Conservation (phyloP, 176 grass and related monocot species). For the Paspalum notatum region DNA sequence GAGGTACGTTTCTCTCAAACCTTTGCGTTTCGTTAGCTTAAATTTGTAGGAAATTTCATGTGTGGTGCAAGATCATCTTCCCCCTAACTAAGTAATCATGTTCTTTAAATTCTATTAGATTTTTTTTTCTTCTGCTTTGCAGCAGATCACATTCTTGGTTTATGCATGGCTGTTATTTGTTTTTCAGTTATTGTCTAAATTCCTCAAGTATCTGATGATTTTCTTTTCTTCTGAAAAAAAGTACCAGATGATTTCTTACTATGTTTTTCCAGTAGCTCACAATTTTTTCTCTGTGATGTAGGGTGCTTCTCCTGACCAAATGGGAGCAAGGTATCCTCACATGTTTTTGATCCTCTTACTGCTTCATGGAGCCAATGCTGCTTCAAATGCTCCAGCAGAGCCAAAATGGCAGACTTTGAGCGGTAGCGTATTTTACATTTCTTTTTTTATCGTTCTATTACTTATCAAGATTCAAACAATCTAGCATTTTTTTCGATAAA, state of each 20-base stretch:
- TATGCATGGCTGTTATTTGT: constrained; percentile 18
- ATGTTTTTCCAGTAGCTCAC: constrained; percentile 20
- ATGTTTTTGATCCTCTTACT: constrained; percentile 60
- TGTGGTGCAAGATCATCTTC: constrained; percentile 1
- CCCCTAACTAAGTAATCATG: background rate
- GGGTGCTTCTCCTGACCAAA: constrained; percentile 66
- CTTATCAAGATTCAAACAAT: constrained; percentile 18
- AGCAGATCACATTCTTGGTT: background rate
- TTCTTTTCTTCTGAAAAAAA: background rate
- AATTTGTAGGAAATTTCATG: constrained; percentile 30
- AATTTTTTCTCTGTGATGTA: constrained; percentile 24
- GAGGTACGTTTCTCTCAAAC: constrained; percentile 36
- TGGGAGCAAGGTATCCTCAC: constrained; percentile 62
- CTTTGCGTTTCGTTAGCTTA: background rate
- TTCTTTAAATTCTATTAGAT: background rate
- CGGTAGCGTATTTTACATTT: constrained; percentile 43
- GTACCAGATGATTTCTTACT: background rate
- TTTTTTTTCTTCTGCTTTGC: background rate
- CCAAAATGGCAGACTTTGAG: constrained; percentile 74
- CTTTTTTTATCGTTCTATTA: background rate
- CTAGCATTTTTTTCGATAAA: background rate
- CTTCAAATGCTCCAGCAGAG: constrained; percentile 30
- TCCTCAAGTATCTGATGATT: background rate
- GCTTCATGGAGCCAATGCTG: constrained; percentile 58
- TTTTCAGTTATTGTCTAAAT: constrained; percentile 7